Conservation (phyloP, 2,329 filamentous ascomycete species). For the Aspergillus piperis region DNA sequence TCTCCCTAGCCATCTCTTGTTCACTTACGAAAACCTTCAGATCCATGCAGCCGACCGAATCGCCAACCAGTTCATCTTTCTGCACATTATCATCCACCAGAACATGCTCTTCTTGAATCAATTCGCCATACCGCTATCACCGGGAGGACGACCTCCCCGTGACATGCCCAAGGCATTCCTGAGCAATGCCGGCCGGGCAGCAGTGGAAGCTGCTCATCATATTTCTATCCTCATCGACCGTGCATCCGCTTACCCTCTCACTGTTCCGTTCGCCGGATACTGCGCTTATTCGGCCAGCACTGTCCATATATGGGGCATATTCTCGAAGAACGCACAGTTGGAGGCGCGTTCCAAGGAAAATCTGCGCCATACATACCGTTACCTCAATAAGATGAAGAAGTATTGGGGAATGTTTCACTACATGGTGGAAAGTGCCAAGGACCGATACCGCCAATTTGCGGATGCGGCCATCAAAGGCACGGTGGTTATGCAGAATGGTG, state of each 20-base stretch:
- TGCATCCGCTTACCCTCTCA: slow-evolving; percentile 74
- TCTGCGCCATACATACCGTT: slow-evolving; percentile 83
- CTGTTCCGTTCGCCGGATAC: slow-evolving; percentile 92
- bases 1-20: slow-evolving; percentile 71
- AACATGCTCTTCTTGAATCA: slow-evolving; percentile 87
- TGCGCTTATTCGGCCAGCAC: slow-evolving; percentile 91
- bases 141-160: slow-evolving; percentile 63
- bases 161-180: slow-evolving; percentile 79
- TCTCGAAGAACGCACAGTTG: slow-evolving; percentile 76
- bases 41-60: slow-evolving; percentile 81
- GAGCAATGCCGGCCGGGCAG: slow-evolving; percentile 70
- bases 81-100: slow-evolving; percentile 88
- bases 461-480: slow-evolving; percentile 73
- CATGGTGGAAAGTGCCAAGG: slow-evolving; percentile 88
- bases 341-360: slow-evolving; percentile 81
- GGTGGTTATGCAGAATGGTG: slow-evolving; percentile 39
- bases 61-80: slow-evolving; percentile 87
- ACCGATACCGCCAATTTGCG: slow-evolving; percentile 80
- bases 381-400: slow-evolving; percentile 90
- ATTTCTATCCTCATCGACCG: slow-evolving; percentile 84
- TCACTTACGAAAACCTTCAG: slow-evolving; percentile 78
- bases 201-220: slow-evolving; percentile 79
- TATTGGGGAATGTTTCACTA: slow-evolving; percentile 99
- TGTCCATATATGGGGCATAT: slow-evolving; percentile 90
- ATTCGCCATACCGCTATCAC: slow-evolving; percentile 72